These are phyloP conservation scores for Leishmania tropica DNA, from an alignment of 208 protist species.

Conservation along the genomic window DNA sequence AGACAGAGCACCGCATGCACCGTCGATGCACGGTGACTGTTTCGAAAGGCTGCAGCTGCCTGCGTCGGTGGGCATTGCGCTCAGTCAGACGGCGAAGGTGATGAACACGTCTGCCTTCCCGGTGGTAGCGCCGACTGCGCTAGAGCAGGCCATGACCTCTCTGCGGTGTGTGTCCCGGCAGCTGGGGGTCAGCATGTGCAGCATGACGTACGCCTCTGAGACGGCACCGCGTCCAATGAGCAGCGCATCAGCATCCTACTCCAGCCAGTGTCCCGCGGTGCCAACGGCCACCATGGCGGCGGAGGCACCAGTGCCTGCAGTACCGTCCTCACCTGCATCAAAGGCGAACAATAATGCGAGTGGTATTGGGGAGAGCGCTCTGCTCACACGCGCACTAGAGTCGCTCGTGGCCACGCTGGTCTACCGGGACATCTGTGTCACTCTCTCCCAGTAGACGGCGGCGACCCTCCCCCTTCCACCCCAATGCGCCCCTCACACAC, in stretches of 20 bases:
- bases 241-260: neutral
- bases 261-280: neutral
- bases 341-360: neutral
- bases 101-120: neutral
- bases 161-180: constrained; percentile 15
- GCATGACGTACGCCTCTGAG: constrained; percentile 5
- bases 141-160: constrained; percentile 20
- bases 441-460: neutral
- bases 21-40: neutral
- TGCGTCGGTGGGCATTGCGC: neutral
- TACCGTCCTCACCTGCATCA: neutral
- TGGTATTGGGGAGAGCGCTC: neutral
- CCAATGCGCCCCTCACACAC: neutral
- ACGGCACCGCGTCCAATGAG: neutral
- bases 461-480: neutral
- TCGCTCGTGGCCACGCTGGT: constrained; percentile 31
- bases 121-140: neutral
- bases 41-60: constrained; percentile 1
- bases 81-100: neutral
- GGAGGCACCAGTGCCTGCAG: neutral
- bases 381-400: constrained; percentile 22
- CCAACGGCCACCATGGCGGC: neutral
- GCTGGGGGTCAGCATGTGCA: constrained; percentile 9
- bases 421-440: constrained; percentile 18
- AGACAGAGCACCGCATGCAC: neutral